Evolutionary conservation across 164 flowering plant species (phyloP).

Genomic region (Berberis vulgaris): DNA sequence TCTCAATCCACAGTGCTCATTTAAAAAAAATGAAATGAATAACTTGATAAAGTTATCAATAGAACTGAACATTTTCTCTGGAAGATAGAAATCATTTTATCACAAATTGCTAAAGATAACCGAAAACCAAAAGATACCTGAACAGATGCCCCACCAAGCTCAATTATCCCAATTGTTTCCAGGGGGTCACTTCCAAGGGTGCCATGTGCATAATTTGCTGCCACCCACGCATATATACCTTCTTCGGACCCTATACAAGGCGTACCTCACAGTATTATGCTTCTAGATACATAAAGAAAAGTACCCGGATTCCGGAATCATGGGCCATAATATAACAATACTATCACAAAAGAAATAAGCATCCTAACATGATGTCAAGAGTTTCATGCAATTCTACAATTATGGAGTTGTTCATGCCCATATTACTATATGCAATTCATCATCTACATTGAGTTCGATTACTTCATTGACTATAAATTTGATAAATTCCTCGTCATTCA

Average conservation of each 20-base stretch:
- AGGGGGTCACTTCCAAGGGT: slow-evolving; percentile 82
- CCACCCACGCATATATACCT: slow-evolving; percentile 96
- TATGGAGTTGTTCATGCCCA: no score
- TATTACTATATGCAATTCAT: no score
- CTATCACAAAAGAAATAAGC: background rate
- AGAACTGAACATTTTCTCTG: background rate
- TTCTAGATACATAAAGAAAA: background rate
- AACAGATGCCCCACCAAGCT: slow-evolving; percentile 99
- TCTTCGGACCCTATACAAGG: slow-evolving; percentile 72
- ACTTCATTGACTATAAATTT: no score
- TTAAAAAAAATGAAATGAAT: background rate
- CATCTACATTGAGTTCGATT: no score
- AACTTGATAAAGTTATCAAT: no score
- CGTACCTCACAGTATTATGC: slow-evolving; percentile 7
- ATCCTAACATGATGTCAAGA: no score
- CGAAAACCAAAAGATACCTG: slow-evolving; percentile 48
- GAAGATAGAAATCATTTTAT: background rate
- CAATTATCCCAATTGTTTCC: slow-evolving; percentile 85
- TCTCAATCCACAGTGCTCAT: background rate
- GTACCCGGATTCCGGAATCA: background rate
- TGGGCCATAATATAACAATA: background rate
- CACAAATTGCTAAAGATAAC: background rate
- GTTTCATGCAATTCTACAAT: no score
- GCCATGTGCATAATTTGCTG: slow-evolving; percentile 90
- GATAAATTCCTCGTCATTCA: no score